Evolutionary conservation across 2,329 filamentous ascomycete species (phyloP), one percentile per base, ranked within the genome.

Genomic region (Calonectria naviculata): DNA sequence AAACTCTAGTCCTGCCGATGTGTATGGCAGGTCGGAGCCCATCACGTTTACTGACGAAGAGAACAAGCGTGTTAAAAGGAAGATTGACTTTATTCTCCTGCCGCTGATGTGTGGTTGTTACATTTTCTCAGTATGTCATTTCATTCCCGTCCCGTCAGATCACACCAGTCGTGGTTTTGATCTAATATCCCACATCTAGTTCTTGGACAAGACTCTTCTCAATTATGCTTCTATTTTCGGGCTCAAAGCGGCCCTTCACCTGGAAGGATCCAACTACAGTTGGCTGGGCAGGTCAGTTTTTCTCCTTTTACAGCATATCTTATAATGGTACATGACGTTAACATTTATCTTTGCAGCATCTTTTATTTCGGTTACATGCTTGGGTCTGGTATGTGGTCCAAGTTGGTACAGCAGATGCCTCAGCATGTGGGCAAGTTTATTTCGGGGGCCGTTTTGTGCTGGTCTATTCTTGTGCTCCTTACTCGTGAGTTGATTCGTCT

Each of bases 291-390:
- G 66, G 66, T 68, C 4, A 26, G 26, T 49, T 28, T 28, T 12
- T n/a, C 12, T 61, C 19, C 31, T 34, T 34, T 5, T 5, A 34
- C 5, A 34, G 31, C 34, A 5, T 42, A 24, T 47, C 19, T 38
- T 6, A 21, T 24, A 47, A 2, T 13, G 17, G 17, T 24, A 19
- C 46, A 49, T n/a, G 3, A 47, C 3, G 4, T 15, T 41, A 24
- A 29, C 3, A 12, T 13, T 31, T 41, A 36, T 42, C 28, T 28
- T 36, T 26, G 12, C 4, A 68, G 66, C 29, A 63, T 68, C 17
- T 68, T 68, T 19, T 68, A 68, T 13, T 44, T 68, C 13, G 66
- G 66, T 6, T 68, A 68, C 21, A 68, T 68, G 66, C 13, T 68
- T 44, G 66, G 66, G 4, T 68, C 66, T 19, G 54, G 54, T 26